Conservation (phyloP, 345 rosid species). For the Aquilaria yunnanensis region DNA sequence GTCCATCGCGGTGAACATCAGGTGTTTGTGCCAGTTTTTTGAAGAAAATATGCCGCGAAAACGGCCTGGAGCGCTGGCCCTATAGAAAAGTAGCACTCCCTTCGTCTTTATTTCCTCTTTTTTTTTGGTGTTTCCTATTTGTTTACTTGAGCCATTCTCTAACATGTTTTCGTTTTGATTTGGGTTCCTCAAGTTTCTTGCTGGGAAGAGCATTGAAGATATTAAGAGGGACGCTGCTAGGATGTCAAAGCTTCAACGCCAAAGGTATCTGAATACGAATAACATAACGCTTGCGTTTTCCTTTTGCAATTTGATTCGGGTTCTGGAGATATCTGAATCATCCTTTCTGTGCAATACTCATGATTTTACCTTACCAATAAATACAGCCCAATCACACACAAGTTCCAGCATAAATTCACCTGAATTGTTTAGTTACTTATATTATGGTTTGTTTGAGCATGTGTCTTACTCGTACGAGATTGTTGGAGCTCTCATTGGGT, state of each 20-base stretch:
- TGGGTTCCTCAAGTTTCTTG: conserved; percentile 17
- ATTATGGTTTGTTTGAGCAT: no score
- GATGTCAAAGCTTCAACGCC: conserved; percentile 21
- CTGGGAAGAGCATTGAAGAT: conserved; percentile 35
- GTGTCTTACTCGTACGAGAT: no score
- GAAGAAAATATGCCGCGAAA: conserved; percentile 40
- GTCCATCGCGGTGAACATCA: conserved; percentile 2
- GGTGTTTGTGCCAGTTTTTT: conserved; percentile 36
- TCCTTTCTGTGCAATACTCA: no score
- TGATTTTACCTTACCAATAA: no score
- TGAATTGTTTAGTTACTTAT: no score
- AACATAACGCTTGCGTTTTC: no score
- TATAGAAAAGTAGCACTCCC: conserved; percentile 26
- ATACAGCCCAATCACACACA: no score
- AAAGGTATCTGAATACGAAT: conserved; percentile 16
- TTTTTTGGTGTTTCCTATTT: background rate
- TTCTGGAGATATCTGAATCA: no score
- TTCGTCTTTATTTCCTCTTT: background rate
- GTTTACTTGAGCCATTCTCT: background rate
- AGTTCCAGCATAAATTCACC: no score
- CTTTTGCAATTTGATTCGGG: no score
- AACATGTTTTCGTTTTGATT: no score
- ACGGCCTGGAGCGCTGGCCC: conserved; percentile 46
- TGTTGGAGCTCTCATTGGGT: no score
- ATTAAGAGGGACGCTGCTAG: conserved; percentile 28